Evolutionary conservation across 257 asterid species (phyloP).

Genomic region (Nemophila menziesii): DNA sequence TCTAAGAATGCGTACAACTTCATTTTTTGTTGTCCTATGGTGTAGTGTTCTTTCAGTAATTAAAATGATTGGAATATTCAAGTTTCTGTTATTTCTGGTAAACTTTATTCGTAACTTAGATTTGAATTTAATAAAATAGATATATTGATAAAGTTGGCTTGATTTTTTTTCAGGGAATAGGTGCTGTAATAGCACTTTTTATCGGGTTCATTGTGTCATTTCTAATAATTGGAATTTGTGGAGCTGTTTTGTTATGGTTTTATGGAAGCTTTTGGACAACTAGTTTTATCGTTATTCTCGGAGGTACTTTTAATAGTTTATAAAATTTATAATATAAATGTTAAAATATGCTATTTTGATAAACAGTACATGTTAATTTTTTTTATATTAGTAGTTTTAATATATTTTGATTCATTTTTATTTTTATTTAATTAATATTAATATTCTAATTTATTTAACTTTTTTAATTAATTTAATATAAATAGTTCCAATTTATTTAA

Average conservation of each 20-base stretch:
- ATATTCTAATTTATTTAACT: too few relatives aligned
- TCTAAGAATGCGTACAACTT: conserved; percentile 79
- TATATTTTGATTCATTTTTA: too few relatives aligned
- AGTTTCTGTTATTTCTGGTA: conserved; percentile 70
- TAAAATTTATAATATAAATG: too few relatives aligned
- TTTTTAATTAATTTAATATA: too few relatives aligned
- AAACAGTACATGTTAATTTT: too few relatives aligned
- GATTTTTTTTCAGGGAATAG: conserved; percentile 33
- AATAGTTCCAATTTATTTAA: too few relatives aligned
- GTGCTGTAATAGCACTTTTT: conserved; percentile 48
- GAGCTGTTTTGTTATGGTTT: conserved; percentile 47
- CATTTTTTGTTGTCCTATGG: conserved; percentile 78
- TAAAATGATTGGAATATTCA: conserved; percentile 50
- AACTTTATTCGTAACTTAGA: conserved; percentile 15
- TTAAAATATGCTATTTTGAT: too few relatives aligned
- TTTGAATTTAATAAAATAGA: not conserved
- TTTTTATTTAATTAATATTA: too few relatives aligned
- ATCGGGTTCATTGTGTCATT: conserved; percentile 49
- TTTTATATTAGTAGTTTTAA: too few relatives aligned
- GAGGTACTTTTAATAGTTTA: too few relatives aligned
- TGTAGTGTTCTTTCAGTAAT: conserved; percentile 58
- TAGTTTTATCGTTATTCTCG: conserved; percentile 37
- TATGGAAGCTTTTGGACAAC: conserved; percentile 94
- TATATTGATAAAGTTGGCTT: conserved; percentile 1
- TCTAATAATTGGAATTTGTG: conserved; percentile 37